phyloP scores from a whole-genome alignment of 2,329 filamentous ascomycete genomes.

The Fusarium scirpi region DNA sequence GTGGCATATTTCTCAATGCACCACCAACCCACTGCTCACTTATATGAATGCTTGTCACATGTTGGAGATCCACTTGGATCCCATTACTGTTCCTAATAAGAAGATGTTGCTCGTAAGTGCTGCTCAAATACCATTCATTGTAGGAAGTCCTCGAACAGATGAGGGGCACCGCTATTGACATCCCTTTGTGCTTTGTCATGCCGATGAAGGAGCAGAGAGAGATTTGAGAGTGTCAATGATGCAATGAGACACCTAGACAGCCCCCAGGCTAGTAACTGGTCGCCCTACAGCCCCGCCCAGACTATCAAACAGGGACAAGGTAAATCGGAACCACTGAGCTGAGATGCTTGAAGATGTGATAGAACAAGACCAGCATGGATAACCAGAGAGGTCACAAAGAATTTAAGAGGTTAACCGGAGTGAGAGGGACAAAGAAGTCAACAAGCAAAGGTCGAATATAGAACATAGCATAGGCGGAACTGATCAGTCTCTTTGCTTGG shows the following conservation, averaged over 20 bases:
- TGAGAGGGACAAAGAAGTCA: neutral
- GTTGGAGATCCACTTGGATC: neutral
- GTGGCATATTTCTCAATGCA: neutral
- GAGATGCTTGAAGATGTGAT: constrained; percentile 29
- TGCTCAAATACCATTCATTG: neutral
- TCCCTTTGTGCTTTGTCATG: neutral
- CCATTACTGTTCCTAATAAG: neutral
- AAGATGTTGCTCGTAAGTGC: neutral
- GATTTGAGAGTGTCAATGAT: neutral
- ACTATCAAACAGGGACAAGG: neutral
- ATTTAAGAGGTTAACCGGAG: neutral
- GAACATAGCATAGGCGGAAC: neutral
- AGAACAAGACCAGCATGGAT: constrained; percentile 15
- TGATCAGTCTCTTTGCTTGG: neutral
- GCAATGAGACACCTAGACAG: neutral
- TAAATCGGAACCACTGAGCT: constrained; percentile 4
- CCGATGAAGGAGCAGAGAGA: neutral
- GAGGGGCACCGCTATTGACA: neutral
- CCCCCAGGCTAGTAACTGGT: neutral
- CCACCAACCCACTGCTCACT: neutral
- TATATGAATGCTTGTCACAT: neutral
- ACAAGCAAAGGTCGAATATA: neutral
- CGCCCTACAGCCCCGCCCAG: neutral
- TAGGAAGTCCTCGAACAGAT: neutral
- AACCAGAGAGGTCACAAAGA: neutral